These are phyloP conservation scores for Chenopodium formosanum DNA, from an alignment of 148 eudicot species.

Conservation along the genomic window DNA sequence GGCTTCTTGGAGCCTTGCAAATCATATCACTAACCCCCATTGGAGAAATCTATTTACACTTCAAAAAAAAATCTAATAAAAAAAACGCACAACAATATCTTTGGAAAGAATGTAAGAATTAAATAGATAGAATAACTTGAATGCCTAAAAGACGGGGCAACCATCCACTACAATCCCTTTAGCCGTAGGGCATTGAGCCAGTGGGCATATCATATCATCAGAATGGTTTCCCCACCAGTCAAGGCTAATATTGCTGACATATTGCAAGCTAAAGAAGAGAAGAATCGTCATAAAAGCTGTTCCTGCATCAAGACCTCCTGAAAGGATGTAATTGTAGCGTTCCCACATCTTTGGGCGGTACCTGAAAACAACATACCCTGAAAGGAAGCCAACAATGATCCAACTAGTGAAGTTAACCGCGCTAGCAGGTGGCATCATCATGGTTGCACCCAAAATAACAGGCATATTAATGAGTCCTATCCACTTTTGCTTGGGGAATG, in stretches of 20 bases:
- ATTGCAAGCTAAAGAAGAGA: conserved; percentile 50
- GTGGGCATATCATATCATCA: conserved; percentile 56
- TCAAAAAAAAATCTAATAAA: background rate
- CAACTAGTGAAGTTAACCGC: conserved; percentile 79
- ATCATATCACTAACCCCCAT: background rate
- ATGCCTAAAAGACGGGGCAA: conserved; percentile 49
- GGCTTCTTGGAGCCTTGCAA: background rate
- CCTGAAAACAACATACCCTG: conserved; percentile 57
- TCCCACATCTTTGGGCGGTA: conserved; percentile 69
- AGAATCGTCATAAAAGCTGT: conserved; percentile 65
- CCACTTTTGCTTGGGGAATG: conserved; percentile 72
- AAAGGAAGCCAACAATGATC: conserved; percentile 58
- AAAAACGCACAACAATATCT: background rate
- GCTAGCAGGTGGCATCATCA: conserved; percentile 78
- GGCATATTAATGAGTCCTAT: conserved; percentile 60
- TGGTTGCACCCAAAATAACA: conserved; percentile 51
- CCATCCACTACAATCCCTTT: conserved; percentile 64
- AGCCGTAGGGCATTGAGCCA: conserved; percentile 73
- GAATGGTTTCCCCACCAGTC: conserved; percentile 66
- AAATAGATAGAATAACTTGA: background rate
- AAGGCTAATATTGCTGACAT: conserved; percentile 39
- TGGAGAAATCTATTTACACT: background rate
- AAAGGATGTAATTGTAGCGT: conserved; percentile 65
- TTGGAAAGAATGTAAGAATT: background rate
- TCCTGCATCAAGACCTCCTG: conserved; percentile 77